These are phyloP conservation scores for Leishmania arabica DNA, from an alignment of 208 protist genomes.

Conservation along the genomic window DNA sequence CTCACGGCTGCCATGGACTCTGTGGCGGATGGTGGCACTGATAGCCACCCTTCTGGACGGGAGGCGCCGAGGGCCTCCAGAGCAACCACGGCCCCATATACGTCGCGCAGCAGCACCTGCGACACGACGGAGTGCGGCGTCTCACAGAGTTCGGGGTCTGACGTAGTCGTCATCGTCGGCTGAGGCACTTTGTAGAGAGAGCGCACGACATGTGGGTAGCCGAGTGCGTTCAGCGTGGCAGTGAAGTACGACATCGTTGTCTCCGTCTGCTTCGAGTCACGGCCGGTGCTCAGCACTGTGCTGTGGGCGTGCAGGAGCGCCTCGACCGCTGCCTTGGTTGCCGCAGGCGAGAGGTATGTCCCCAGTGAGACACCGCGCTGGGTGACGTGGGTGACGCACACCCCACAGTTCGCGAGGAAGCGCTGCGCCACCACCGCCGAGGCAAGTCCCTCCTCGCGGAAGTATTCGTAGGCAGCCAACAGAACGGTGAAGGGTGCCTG, in stretches of 20 bases:
- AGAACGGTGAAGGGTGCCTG: conserved; percentile 24
- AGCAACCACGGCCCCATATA: conserved; percentile 38
- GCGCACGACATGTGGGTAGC: conserved; percentile 36
- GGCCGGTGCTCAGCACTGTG: conserved; percentile 25
- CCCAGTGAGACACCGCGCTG: conserved; percentile 31
- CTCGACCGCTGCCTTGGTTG: neutral
- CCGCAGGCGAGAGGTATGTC: conserved; percentile 12
- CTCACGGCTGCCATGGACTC: conserved; percentile 53
- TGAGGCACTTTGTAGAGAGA: conserved; percentile 34
- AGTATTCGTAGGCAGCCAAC: conserved; percentile 38
- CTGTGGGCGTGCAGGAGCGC: conserved; percentile 39
- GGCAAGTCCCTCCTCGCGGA: conserved; percentile 16
- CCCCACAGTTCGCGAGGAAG: conserved; percentile 79
- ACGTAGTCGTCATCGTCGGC: neutral
- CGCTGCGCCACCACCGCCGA: conserved; percentile 53
- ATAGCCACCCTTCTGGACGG: conserved; percentile 74
- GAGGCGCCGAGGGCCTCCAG: conserved; percentile 50
- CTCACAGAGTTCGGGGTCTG: conserved; percentile 50
- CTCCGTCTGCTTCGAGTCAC: conserved; percentile 43
- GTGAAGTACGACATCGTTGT: conserved; percentile 68
- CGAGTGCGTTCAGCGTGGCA: conserved; percentile 55
- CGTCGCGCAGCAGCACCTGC: conserved; percentile 41
- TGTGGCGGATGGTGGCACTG: conserved; percentile 40
- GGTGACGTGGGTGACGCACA: conserved; percentile 27
- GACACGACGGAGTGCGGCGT: conserved; percentile 75